phyloP scores from a whole-genome alignment of 2,329 filamentous ascomycete genomes.

The Geosmithia morbida region DNA sequence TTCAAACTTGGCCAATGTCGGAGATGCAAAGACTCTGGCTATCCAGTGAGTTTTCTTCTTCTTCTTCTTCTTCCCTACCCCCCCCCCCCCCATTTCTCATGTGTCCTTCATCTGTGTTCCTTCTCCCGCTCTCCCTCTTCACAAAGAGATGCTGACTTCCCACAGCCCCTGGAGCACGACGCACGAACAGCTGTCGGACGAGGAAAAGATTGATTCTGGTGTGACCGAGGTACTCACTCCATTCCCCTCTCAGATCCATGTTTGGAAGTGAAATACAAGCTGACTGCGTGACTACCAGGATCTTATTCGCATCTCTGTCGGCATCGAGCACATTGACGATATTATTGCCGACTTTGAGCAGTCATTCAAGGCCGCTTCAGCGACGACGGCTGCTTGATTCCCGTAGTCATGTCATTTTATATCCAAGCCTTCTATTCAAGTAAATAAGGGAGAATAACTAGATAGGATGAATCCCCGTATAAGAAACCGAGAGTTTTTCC shows the following conservation, averaged over 20 bases:
- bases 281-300: conserved; percentile 37
- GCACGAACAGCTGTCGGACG: conserved; percentile 76
- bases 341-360: conserved; percentile 94
- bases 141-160: not conserved
- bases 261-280: not conserved
- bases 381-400: conserved; percentile 19
- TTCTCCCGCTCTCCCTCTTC: too few relatives aligned
- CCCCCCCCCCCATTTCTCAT: too few relatives aligned
- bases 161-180: conserved; percentile 74
- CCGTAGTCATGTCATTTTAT: not conserved
- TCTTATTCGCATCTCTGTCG: conserved; percentile 87
- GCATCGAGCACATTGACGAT: conserved; percentile 93
- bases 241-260: not conserved
- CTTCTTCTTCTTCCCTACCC: too few relatives aligned
- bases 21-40: conserved; percentile 86
- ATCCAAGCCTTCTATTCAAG: too few relatives aligned
- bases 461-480: too few relatives aligned
- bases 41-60: conserved; percentile 44
- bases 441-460: too few relatives aligned
- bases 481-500: too few relatives aligned
- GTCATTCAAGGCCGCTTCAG: conserved; percentile 54
- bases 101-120: too few relatives aligned
- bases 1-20: conserved; percentile 91
- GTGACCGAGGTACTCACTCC: conserved; percentile 53
- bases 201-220: conserved; percentile 68